These are phyloP conservation scores for Pythium brachiatum DNA, from an alignment of 352 stramenopile species.

Conservation along the genomic window DNA sequence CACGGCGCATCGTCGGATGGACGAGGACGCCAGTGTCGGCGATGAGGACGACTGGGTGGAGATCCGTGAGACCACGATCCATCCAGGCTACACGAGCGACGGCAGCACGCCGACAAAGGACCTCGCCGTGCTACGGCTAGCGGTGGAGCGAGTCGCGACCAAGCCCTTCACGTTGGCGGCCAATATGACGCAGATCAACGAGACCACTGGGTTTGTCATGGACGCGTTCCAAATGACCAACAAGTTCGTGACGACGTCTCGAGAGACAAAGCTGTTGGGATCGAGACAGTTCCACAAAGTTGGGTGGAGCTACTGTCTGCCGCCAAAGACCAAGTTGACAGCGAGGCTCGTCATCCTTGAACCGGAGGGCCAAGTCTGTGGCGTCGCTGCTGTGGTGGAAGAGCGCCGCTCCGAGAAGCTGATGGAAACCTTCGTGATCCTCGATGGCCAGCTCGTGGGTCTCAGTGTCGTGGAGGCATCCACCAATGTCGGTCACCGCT, in stretches of 20 bases:
- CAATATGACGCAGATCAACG: slow-evolving; percentile 25
- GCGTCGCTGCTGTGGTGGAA: slow-evolving; percentile 13
- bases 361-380: slow-evolving; percentile 23
- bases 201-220: slow-evolving; percentile 13
- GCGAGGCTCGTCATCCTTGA: background rate
- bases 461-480: slow-evolving; percentile 20
- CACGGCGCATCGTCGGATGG: background rate
- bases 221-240: slow-evolving; percentile 20
- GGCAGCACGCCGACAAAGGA: slow-evolving; percentile 13
- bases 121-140: slow-evolving; percentile 27
- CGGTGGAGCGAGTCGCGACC: slow-evolving; percentile 7
- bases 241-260: slow-evolving; percentile 14
- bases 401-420: slow-evolving; percentile 16
- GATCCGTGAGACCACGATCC: slow-evolving; percentile 17
- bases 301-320: slow-evolving; percentile 23
- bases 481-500: slow-evolving; percentile 11
- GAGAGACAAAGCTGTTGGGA: slow-evolving; percentile 4
- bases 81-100: slow-evolving; percentile 21
- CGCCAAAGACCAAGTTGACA: slow-evolving; percentile 2
- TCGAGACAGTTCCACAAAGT: slow-evolving; percentile 22
- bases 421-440: slow-evolving; percentile 27
- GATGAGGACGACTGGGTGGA: slow-evolving; percentile 26
- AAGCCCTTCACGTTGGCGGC: slow-evolving; percentile 23
- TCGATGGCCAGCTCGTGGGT: slow-evolving; percentile 29
- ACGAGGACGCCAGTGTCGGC: slow-evolving; percentile 19